phyloP scores from a whole-genome alignment of 108 stramenopile genomes.

The Cyclotella distinguenda region DNA sequence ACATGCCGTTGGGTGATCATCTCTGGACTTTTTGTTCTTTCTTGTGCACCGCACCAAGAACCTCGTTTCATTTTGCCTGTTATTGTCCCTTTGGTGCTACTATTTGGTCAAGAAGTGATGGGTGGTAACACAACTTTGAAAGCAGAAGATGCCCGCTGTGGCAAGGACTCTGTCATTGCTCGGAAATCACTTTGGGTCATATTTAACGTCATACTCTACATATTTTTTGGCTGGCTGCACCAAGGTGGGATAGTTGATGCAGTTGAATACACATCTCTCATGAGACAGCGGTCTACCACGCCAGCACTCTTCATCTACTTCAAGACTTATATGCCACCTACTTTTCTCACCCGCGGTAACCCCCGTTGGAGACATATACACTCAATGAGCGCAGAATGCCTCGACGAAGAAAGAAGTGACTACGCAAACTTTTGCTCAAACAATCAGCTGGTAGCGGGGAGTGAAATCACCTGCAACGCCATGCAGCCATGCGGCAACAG shows the following conservation, averaged over 20 bases:
- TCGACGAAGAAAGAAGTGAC: neutral
- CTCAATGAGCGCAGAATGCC: neutral
- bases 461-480: neutral
- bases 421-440: neutral
- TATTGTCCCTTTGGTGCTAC: slow-evolving; percentile 54
- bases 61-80: slow-evolving; percentile 76
- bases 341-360: slow-evolving; percentile 51
- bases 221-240: slow-evolving; percentile 71
- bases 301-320: slow-evolving; percentile 53
- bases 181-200: slow-evolving; percentile 41
- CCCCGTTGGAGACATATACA: neutral
- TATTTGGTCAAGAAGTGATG: slow-evolving; percentile 35
- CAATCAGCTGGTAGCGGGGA: neutral
- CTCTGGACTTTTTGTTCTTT: slow-evolving; percentile 56
- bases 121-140: neutral
- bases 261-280: slow-evolving; percentile 21
- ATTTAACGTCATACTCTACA: slow-evolving; percentile 64
- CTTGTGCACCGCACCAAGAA: slow-evolving; percentile 82
- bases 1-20: slow-evolving; percentile 43
- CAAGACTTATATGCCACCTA: slow-evolving; percentile 81
- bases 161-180: too few relatives aligned
- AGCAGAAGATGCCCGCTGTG: too few relatives aligned
- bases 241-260: slow-evolving; percentile 66
- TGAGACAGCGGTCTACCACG: neutral
- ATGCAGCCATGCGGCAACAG: neutral